Evolutionary conservation across 140 eudicot species (phyloP).

Genomic region (Anethum foeniculum): DNA sequence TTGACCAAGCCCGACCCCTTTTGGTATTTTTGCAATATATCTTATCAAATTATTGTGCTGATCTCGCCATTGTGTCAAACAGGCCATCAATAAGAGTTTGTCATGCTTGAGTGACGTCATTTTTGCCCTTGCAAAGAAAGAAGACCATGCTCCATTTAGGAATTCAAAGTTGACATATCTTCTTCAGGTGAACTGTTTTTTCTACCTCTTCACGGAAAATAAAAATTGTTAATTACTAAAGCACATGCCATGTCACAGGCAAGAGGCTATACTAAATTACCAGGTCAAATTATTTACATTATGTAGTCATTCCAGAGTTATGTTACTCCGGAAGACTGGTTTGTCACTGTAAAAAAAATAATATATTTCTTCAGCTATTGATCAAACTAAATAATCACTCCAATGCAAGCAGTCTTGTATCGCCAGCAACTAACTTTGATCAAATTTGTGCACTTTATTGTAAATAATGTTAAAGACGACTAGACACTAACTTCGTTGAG

Average conservation of each 20-base stretch:
- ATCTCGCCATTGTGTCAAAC: conserved; percentile 13
- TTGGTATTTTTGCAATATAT: neutral
- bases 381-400: neutral
- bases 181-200: conserved; percentile 55
- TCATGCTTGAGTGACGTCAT: conserved; percentile 89
- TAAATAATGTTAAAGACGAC: neutral
- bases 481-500: neutral
- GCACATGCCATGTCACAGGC: neutral
- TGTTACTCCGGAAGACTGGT: neutral
- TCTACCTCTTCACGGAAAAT: neutral
- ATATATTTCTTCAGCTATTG: neutral
- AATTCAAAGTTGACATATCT: conserved; percentile 95
- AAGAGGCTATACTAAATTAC: neutral
- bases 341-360: neutral
- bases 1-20: neutral
- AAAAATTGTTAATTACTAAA: neutral
- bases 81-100: conserved; percentile 89
- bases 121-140: conserved; percentile 83
- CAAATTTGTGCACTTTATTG: neutral
- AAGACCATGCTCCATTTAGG: conserved; percentile 82
- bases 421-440: neutral
- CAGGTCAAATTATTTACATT: neutral
- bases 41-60: neutral
- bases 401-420: neutral
- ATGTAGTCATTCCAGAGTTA: neutral